These are phyloP conservation scores for Suhomyces coccinellae DNA, from an alignment of 1,139 yeast genomes.

Conservation along the genomic window DNA sequence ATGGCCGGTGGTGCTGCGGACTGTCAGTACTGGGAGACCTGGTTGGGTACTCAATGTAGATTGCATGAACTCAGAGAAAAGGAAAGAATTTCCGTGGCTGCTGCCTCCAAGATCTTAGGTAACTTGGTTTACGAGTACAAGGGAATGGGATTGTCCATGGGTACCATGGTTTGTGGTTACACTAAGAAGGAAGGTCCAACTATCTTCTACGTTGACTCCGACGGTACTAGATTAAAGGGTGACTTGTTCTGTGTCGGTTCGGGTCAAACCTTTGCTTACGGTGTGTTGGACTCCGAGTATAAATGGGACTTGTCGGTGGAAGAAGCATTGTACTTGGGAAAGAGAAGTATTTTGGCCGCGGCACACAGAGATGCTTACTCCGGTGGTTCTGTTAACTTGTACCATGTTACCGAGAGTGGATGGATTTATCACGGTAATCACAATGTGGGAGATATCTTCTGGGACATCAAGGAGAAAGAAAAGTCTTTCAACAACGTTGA, in stretches of 20 bases:
- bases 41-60: conserved; percentile 97
- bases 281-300: conserved; percentile 91
- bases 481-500: conserved; percentile 88
- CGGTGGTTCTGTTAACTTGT: conserved; percentile 94
- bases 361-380: conserved; percentile 98
- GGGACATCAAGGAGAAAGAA: conserved; percentile 88
- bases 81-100: conserved; percentile 93
- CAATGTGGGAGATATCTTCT: conserved; percentile 87
- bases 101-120: conserved; percentile 91
- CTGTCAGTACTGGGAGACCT: conserved; percentile 99
- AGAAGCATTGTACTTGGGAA: conserved; percentile 91
- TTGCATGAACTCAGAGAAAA: conserved; percentile 92
- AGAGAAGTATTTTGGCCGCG: conserved; percentile 95
- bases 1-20: conserved; percentile 99
- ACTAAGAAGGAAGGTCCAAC: conserved; percentile 96
- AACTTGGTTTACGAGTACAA: conserved; percentile 91
- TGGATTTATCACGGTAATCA: conserved; percentile 96
- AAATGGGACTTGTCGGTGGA: conserved; percentile 88
- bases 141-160: conserved; percentile 99
- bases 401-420: conserved; percentile 89
- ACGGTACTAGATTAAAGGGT: conserved; percentile 94
- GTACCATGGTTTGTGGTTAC: conserved; percentile 98
- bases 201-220: conserved; percentile 93
- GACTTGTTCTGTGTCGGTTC: conserved; percentile 97
- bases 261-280: conserved; percentile 99